Conservation (phyloP, 2,329 filamentous ascomycete genomes). For the Colletotrichum gigasporum region DNA sequence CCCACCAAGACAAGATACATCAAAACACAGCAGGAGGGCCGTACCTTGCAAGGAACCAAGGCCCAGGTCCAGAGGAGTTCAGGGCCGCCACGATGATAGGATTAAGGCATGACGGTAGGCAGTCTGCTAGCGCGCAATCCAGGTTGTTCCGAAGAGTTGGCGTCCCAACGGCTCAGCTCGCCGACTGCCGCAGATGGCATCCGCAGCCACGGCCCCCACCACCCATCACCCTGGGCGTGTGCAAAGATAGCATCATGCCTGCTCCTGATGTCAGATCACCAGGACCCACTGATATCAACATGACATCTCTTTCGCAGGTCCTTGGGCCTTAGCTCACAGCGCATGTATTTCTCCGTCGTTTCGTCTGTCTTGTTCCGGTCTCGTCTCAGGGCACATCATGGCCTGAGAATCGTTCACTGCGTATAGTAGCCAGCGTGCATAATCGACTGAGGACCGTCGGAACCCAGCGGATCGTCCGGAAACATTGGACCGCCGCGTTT, state of each 20-base stretch:
- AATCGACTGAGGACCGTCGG: constrained; percentile 20
- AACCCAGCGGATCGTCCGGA: constrained; percentile 9
- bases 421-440: background rate
- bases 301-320: constrained; percentile 18
- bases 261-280: constrained; percentile 28
- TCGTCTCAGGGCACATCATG: constrained; percentile 19
- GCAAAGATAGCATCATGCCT: constrained; percentile 25
- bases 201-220: constrained; percentile 19
- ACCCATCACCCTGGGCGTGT: constrained; percentile 12
- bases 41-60: constrained; percentile 7
- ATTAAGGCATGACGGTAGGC: background rate
- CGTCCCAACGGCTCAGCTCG: constrained; percentile 23
- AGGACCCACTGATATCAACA: constrained; percentile 30
- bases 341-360: constrained; percentile 4
- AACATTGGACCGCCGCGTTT: constrained; percentile 3
- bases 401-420: constrained; percentile 24
- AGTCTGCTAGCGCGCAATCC: background rate
- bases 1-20: constrained; percentile 11
- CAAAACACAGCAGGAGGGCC: constrained; percentile 11
- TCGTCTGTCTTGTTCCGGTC: constrained; percentile 3
- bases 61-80: constrained; percentile 1
- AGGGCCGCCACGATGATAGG: constrained; percentile 1
- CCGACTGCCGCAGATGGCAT: constrained; percentile 28
- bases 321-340: background rate
- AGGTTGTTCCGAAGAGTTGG: background rate